A percentile compares a stretch with the other conserved stretches of the same genome.
Evolutionary conservation across 768 basidiomycete species (phyloP).

Genomic region (Galerina sulciceps): DNA sequence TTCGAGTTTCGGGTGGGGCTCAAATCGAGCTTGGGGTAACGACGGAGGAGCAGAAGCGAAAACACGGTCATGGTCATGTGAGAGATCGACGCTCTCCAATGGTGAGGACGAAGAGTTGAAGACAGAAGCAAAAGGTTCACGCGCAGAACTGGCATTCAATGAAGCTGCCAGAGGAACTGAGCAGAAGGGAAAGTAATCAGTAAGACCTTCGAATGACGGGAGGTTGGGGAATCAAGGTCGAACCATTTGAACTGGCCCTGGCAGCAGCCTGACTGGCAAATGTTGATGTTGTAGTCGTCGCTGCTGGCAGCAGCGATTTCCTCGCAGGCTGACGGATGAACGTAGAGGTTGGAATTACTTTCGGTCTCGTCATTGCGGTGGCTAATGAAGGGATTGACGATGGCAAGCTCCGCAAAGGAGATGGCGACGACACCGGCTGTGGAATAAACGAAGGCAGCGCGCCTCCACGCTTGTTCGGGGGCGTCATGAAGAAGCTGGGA

Average conservation of each 20-base stretch:
- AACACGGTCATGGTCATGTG: slow-evolving; percentile 33
- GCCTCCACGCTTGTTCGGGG: slow-evolving; percentile 56
- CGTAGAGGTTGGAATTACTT: slow-evolving; percentile 36
- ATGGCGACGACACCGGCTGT: slow-evolving; percentile 54
- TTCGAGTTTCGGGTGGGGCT: too few species aligned
- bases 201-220: slow-evolving; percentile 61
- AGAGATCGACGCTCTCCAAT: slow-evolving; percentile 44
- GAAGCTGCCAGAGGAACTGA: slow-evolving; percentile 32
- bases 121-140: slow-evolving; percentile 42
- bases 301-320: slow-evolving; percentile 36
- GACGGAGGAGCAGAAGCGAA: slow-evolving; percentile 5
- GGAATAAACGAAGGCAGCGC: slow-evolving; percentile 62
- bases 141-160: slow-evolving; percentile 39
- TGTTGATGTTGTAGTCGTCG: slow-evolving; percentile 18
- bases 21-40: background rate
- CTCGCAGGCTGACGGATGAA: slow-evolving; percentile 51
- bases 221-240: slow-evolving; percentile 58
- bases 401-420: slow-evolving; percentile 35
- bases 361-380: slow-evolving; percentile 31
- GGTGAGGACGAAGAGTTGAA: slow-evolving; percentile 28
- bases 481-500: slow-evolving; percentile 46
- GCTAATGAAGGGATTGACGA: slow-evolving; percentile 15
- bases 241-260: slow-evolving; percentile 54
- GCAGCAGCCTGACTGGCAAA: slow-evolving; percentile 20
- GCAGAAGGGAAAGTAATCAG: slow-evolving; percentile 48